phyloP scores from a whole-genome alignment of 177 flowering plant species.

The Vitis hybrid region DNA sequence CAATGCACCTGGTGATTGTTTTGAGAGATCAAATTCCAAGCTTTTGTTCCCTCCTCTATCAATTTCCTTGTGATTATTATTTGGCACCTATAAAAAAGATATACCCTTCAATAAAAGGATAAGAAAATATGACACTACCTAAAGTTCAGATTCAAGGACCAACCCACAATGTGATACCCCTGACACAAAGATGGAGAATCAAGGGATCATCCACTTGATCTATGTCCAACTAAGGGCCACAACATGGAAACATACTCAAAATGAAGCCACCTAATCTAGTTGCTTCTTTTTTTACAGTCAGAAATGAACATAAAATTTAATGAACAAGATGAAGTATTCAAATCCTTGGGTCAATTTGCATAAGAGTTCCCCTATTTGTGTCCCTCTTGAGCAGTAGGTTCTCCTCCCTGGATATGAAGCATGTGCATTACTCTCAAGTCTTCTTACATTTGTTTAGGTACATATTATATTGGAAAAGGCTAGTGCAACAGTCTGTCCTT shows the following conservation, averaged over 20 bases:
- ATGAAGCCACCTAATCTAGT: not conserved
- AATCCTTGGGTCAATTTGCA: not conserved
- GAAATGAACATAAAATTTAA: not conserved
- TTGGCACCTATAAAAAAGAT: conserved; percentile 46
- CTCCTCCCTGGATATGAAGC: not conserved
- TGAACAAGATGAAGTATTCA: not conserved
- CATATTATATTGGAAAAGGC: not conserved
- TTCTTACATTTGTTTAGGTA: not conserved
- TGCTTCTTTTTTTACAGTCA: not conserved
- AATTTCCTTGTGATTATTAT: conserved; percentile 68
- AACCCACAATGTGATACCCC: not conserved
- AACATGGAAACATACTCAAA: not conserved
- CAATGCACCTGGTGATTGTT: conserved; percentile 59
- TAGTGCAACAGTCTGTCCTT: not conserved
- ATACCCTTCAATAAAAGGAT: not conserved
- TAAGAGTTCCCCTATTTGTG: not conserved
- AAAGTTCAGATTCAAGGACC: not conserved
- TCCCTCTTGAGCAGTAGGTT: not conserved
- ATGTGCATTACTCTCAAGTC: not conserved
- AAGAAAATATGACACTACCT: not conserved
- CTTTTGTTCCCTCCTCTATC: conserved; percentile 68
- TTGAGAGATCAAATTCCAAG: conserved; percentile 66
- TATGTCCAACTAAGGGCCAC: not conserved
- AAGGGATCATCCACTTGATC: not conserved
- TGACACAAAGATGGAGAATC: not conserved